Percentiles rank a stretch among this genome's conserved stretches.
phyloP scores from a whole-genome alignment of 352 stramenopile species.

The Plasmopara viticola region DNA sequence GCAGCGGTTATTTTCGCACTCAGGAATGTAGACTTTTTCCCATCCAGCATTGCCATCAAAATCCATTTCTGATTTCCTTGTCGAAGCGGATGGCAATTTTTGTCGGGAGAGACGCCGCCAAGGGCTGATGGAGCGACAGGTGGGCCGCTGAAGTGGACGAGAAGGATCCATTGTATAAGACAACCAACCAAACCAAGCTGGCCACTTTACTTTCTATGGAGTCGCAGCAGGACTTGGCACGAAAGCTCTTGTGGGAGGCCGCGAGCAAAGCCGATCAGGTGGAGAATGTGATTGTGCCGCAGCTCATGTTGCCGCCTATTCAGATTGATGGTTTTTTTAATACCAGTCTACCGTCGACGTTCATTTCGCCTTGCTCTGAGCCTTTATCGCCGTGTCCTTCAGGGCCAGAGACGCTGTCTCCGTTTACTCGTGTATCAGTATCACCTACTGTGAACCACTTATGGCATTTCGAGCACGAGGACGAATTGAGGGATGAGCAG shows the following conservation, averaged over 20 bases:
- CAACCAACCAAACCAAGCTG: constrained; percentile 13
- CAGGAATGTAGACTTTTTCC: constrained; percentile 21
- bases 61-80: constrained; percentile 17
- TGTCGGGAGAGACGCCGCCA: constrained; percentile 12
- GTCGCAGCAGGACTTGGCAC: constrained; percentile 9
- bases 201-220: constrained; percentile 8
- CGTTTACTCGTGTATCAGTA: constrained; percentile 13
- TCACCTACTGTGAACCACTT: constrained; percentile 15
- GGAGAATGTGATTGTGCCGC: constrained; percentile 3
- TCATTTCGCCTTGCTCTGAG: constrained; percentile 54
- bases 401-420: not conserved
- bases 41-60: constrained; percentile 2
- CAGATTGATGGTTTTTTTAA: constrained; percentile 2
- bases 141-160: constrained; percentile 10
- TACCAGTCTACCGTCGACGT: constrained; percentile 23
- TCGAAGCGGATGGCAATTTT: constrained; percentile 21
- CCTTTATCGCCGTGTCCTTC: constrained; percentile 10
- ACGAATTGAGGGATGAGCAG: constrained; percentile 9
- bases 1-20: constrained; percentile 10
- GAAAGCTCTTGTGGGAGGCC: constrained; percentile 26
- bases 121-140: constrained; percentile 9
- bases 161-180: constrained; percentile 19
- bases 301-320: constrained; percentile 11
- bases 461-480: constrained; percentile 21
- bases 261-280: constrained; percentile 13